These are phyloP conservation scores for Ogataea zsoltii DNA, from an alignment of 805 yeast genomes.

Conservation along the genomic window DNA sequence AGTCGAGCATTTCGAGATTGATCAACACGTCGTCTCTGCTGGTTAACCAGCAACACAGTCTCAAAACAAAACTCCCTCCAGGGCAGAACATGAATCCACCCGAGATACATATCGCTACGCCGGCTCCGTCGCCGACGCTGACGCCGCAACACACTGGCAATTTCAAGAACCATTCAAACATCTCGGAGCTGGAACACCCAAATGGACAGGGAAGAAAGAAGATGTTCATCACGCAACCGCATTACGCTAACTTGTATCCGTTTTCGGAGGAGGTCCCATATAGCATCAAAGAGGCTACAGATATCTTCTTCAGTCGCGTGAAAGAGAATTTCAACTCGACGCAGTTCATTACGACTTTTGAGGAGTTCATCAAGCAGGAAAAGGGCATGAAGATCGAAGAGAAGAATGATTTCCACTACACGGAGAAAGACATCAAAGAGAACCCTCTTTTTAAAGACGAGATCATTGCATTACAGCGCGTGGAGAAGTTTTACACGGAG, in stretches of 20 bases:
- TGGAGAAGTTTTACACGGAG: constrained; percentile 58
- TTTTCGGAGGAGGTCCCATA: constrained; percentile 51
- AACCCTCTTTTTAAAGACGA: constrained; percentile 40
- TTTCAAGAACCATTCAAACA: constrained; percentile 26
- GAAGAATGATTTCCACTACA: constrained; percentile 18
- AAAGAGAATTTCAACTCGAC: constrained; percentile 65
- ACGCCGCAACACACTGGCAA: constrained; percentile 45
- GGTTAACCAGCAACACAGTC: constrained; percentile 34
- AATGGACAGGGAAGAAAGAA: constrained; percentile 35
- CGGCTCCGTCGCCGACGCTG: constrained; percentile 80
- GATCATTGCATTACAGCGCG: constrained; percentile 47
- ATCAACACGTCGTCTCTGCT: constrained; percentile 30
- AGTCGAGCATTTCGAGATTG: constrained; percentile 19
- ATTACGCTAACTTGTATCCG: constrained; percentile 36
- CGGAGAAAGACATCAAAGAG: constrained; percentile 30
- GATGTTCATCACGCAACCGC: constrained; percentile 34
- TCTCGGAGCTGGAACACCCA: constrained; percentile 31
- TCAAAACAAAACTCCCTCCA: constrained; percentile 35
- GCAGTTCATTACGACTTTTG: constrained; percentile 73
- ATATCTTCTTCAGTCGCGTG: constrained; percentile 60
- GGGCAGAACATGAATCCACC: constrained; percentile 35
- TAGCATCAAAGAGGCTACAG: constrained; percentile 79
- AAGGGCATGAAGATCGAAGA: constrained; percentile 18
- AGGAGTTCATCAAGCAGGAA: constrained; percentile 70
- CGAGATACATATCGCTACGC: constrained; percentile 75